Percentiles rank a stretch among this genome's conserved stretches.
phyloP scores from a whole-genome alignment of 805 yeast genomes.

The Helenozyma rhizophorensis region DNA sequence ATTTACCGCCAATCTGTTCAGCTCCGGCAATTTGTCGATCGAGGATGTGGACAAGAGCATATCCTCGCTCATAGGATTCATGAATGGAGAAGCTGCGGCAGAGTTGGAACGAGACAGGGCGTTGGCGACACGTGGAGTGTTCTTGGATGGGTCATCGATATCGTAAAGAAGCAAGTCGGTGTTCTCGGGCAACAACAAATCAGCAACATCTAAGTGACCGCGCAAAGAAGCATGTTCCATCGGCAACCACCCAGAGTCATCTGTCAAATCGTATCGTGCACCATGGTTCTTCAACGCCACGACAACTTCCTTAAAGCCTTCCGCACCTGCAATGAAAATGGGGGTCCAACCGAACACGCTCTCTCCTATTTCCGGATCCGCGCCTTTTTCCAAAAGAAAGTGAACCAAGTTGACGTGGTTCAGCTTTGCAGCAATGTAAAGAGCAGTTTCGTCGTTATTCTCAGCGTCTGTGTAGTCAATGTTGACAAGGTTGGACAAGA shows the following conservation, averaged over 20 bases:
- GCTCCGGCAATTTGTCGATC: conserved; percentile 35
- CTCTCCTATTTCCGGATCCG: conserved; percentile 75
- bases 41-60: conserved; percentile 24
- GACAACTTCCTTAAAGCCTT: conserved; percentile 63
- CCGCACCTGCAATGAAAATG: conserved; percentile 82
- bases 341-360: conserved; percentile 91
- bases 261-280: conserved; percentile 54
- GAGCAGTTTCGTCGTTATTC: conserved; percentile 65
- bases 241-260: conserved; percentile 95
- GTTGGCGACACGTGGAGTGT: conserved; percentile 16
- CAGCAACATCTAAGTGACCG: conserved; percentile 75
- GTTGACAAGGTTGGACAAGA: conserved; percentile 55
- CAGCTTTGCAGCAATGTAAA: conserved; percentile 74
- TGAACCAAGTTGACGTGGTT: conserved; percentile 51
- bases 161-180: conserved; percentile 29
- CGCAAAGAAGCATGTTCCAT: conserved; percentile 92
- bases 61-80: conserved; percentile 13
- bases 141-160: conserved; percentile 32
- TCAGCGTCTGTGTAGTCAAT: conserved; percentile 59
- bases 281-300: conserved; percentile 48
- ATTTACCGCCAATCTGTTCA: conserved; percentile 24
- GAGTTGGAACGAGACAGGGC: conserved; percentile 12
- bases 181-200: conserved; percentile 50
- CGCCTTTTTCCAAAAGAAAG: conserved; percentile 52
- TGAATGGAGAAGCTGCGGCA: conserved; percentile 13